Evolutionary conservation across 208 protist species (phyloP), one percentile per base, ranked within the genome.

Genomic region (Spongospora subterranea): DNA sequence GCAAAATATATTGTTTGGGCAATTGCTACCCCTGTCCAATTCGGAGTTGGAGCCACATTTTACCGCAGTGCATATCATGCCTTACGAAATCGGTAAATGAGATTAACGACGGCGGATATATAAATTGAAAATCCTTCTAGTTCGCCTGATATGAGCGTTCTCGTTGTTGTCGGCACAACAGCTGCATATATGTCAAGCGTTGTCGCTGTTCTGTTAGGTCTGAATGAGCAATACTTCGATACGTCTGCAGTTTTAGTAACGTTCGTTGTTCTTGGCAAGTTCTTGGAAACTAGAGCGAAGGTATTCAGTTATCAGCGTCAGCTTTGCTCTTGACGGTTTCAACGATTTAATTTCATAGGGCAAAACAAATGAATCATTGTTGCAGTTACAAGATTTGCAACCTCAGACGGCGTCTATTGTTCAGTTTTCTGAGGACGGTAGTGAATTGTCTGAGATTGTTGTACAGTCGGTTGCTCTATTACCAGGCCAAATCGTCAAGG

Each of bases 221-320:
- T 60, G 50, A 6, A 24, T 24, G 50, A 60, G 50, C 50, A 60
- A 24, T 60, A 60, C 24, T 99, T 99, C 92, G 97, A 99, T 91
- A 98, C 98, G 1, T 95, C 96, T 0, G 96, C 95, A 38, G 96
- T 97, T 92, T 93, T 99, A 0, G 96, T 98, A 0, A 95, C 96
- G 17, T 98, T 99, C 91, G 98, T 99, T 94, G 94, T 98, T 77
- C 94, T 99, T 0, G 98, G 98, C 0, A 96, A 97, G 91, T 98
- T 95, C 66, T 94, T 99, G 0, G 98, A 99, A 93, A 94, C 94
- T 0, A 90, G 95, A n/a, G 97, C 98, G 17, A 98, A 98, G 92
- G 94, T 96, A 41, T 29, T 60, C 50, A 24, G 6, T n/a, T n/a
- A n/a, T n/a, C n/a, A n/a, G n/a, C n/a, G n/a, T n/a, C n/a, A n/a